Evolutionary conservation across 768 basidiomycete genomes (phyloP).

Genomic region (Lactarius hatsudake): DNA sequence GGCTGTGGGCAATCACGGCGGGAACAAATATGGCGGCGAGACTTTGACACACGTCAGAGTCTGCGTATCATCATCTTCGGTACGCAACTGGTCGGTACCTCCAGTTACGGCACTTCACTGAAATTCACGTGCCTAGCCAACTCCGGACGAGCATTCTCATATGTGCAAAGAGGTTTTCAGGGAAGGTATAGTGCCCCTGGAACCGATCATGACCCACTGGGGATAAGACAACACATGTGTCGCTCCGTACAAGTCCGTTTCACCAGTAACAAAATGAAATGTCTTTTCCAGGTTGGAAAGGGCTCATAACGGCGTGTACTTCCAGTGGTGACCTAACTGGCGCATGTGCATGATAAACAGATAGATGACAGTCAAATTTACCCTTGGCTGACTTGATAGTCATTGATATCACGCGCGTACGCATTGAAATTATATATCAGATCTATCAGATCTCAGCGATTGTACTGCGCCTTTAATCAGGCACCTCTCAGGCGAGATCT

Average conservation of each 20-base stretch:
- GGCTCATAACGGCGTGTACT: neutral
- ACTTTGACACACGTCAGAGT: neutral
- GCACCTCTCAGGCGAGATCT: too few species aligned
- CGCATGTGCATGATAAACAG: neutral
- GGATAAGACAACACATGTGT: neutral
- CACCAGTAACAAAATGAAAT: neutral
- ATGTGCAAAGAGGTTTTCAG: neutral
- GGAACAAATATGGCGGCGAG: too few species aligned
- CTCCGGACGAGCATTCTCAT: neutral
- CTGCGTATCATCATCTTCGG: neutral
- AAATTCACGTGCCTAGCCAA: neutral
- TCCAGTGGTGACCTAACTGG: neutral
- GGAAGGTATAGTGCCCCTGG: neutral
- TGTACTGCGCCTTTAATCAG: too few species aligned
- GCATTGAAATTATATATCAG: neutral
- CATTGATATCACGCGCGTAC: neutral
- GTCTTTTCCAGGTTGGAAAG: neutral
- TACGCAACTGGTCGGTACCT: neutral
- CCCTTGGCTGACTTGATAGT: neutral
- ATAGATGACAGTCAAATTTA: neutral
- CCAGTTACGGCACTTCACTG: neutral
- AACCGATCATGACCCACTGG: neutral
- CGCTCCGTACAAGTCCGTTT: neutral
- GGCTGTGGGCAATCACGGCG: too few species aligned
- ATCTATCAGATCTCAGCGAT: too few species aligned